Conservation (phyloP, 306 rosid species). For the Lupinus albus region DNA sequence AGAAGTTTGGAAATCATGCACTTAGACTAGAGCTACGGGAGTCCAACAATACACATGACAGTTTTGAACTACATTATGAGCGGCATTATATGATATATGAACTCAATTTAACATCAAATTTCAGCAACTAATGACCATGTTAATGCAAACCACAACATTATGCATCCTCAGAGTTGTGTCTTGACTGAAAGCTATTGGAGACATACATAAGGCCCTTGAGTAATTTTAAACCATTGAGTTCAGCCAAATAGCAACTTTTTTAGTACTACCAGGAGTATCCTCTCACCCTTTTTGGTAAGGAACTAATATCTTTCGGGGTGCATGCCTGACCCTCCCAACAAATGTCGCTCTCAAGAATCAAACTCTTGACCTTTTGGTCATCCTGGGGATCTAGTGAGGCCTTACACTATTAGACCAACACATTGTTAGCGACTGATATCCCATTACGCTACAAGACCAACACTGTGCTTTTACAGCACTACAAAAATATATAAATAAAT, state of each 20-base stretch:
- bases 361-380: too few species aligned
- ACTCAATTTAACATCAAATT: conserved; percentile 1
- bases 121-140: conserved; percentile 14
- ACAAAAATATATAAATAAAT: conserved; percentile 5
- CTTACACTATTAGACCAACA: too few species aligned
- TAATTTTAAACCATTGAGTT: conserved; percentile 14
- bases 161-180: conserved; percentile 13
- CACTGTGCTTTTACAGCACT: neutral
- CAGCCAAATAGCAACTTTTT: conserved; percentile 25
- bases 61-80: neutral
- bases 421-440: conserved; percentile 9
- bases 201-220: neutral
- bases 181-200: conserved; percentile 5
- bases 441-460: conserved; percentile 25
- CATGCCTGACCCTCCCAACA: too few species aligned
- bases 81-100: neutral
- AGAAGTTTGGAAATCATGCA: conserved; percentile 25
- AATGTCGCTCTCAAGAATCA: too few species aligned
- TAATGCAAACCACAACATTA: conserved; percentile 12
- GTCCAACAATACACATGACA: conserved; percentile 30
- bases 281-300: too few species aligned
- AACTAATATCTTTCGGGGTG: too few species aligned
- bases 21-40: conserved; percentile 7
- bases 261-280: too few species aligned
- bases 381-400: too few species aligned